A percentile compares a stretch with the other conserved stretches of the same genome.
Conservation (phyloP, 176 grass and related monocot genomes). For the Oryza longistaminata region DNA sequence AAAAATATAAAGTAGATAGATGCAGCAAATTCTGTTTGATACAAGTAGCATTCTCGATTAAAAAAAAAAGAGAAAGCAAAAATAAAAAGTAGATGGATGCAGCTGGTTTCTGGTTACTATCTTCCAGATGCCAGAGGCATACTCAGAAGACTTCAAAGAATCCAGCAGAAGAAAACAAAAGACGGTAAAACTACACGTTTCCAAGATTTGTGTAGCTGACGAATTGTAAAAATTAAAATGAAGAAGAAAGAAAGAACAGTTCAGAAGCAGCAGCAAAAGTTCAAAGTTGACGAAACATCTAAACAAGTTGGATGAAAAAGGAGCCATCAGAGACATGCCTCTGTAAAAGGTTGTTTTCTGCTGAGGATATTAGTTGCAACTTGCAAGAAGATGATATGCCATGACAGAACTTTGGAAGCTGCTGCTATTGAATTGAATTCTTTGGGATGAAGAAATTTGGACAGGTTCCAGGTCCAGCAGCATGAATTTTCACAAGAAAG, state of each 20-base stretch:
- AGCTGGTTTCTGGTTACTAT: neutral
- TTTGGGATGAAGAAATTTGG: neutral
- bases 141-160: conserved; percentile 12
- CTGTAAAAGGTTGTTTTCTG: neutral
- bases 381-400: neutral
- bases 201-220: neutral
- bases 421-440: neutral
- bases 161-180: conserved; percentile 20
- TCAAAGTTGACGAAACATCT: neutral
- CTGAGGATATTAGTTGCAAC: neutral
- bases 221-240: too few relatives aligned
- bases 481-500: conserved; percentile 6
- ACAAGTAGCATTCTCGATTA: neutral
- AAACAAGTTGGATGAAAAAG: neutral
- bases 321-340: neutral
- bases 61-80: neutral
- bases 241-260: neutral
- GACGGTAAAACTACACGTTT: neutral
- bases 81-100: neutral
- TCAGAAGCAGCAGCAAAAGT: neutral
- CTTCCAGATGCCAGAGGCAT: conserved; percentile 19
- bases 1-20: neutral
- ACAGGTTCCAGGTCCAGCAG: neutral
- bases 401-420: neutral
- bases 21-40: neutral